Percentiles rank a stretch among this genome's conserved stretches.
phyloP scores from a whole-genome alignment of 768 basidiomycete genomes.

The Sporobolomyces phaffii region DNA sequence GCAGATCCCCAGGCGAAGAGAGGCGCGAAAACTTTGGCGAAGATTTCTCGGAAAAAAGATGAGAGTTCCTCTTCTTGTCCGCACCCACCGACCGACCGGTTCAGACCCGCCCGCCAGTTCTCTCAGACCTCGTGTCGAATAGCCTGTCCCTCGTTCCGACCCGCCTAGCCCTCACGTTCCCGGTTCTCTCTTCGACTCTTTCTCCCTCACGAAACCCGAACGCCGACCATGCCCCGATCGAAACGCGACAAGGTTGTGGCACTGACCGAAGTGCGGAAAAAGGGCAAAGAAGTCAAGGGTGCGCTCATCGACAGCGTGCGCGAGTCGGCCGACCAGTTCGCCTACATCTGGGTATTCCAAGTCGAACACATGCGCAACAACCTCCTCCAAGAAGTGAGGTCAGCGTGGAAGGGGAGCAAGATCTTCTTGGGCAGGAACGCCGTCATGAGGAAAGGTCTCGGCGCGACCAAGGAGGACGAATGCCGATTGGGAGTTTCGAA shows the following conservation, averaged over 20 bases:
- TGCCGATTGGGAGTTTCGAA: conserved; percentile 69
- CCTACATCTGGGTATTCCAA: conserved; percentile 90
- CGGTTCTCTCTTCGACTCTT: background rate
- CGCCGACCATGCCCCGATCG: conserved; percentile 40
- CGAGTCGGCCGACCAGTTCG: conserved; percentile 77
- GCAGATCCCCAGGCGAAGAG: background rate
- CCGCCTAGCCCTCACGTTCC: no score
- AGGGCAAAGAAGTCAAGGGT: conserved; percentile 76
- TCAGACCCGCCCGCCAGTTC: no score
- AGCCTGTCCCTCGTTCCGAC: no score
- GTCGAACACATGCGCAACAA: conserved; percentile 94
- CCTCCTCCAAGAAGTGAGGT: conserved; percentile 85
- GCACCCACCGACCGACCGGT: no score
- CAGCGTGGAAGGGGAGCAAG: conserved; percentile 79
- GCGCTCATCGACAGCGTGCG: conserved; percentile 63
- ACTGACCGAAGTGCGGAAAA: conserved; percentile 87
- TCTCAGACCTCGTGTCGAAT: no score
- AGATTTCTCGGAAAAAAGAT: no score
- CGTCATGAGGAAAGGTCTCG: conserved; percentile 94
- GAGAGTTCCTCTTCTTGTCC: no score
- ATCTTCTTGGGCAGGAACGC: conserved; percentile 46
- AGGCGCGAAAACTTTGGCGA: no score
- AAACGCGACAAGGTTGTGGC: conserved; percentile 58
- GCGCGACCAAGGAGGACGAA: conserved; percentile 78
- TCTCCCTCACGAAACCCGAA: background rate